Conservation (phyloP, 306 rosid genomes). For the Arachis hypogaea region DNA sequence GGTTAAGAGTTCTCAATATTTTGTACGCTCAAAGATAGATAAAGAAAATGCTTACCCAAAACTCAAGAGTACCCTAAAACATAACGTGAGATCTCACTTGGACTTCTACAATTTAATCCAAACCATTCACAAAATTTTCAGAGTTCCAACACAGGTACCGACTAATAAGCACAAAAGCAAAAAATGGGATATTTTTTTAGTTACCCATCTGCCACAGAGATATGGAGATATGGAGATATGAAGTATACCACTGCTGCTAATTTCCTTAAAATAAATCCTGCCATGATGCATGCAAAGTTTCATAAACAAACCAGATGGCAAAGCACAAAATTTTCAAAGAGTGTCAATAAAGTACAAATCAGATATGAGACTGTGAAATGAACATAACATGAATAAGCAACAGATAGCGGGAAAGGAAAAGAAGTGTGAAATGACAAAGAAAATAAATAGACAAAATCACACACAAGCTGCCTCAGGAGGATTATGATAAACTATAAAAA, state of each 20-base stretch:
- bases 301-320: constrained; percentile 30
- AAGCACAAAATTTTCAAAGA: constrained; percentile 24
- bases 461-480: constrained; percentile 3
- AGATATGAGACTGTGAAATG: not conserved
- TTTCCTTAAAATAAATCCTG: constrained; percentile 12
- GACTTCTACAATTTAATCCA: constrained; percentile 16
- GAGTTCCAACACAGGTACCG: not conserved
- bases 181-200: not conserved
- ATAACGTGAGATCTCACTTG: constrained; percentile 20
- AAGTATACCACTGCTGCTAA: constrained; percentile 19
- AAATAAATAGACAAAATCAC: not conserved
- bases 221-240: constrained; percentile 19
- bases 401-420: not conserved
- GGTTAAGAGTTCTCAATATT: not conserved
- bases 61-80: constrained; percentile 20
- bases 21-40: constrained; percentile 12
- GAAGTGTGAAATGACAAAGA: not conserved
- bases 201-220: constrained; percentile 29
- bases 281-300: constrained; percentile 32
- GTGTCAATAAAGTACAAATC: constrained; percentile 12
- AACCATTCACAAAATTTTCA: constrained; percentile 16
- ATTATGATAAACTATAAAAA: constrained; percentile 11
- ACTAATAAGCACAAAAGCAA: not conserved
- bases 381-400: not conserved
- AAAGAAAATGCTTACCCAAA: constrained; percentile 20